Conservation (phyloP, 495 filamentous ascomycete genomes). For the Lepraria neglecta region DNA sequence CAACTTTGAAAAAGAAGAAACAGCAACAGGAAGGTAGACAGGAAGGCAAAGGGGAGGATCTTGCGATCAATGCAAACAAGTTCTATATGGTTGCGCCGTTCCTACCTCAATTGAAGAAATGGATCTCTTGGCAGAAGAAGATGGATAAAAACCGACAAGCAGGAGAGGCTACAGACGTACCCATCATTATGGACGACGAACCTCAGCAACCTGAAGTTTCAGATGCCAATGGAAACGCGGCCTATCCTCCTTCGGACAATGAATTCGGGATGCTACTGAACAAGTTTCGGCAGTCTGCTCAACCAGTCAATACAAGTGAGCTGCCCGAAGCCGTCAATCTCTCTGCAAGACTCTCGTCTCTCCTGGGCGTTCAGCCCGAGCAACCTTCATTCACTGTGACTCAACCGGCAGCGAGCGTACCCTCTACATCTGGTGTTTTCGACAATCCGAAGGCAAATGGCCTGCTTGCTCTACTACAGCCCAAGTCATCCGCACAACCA, state of each 20-base stretch:
- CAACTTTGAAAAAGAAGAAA: slow-evolving; percentile 67
- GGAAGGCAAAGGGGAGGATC: slow-evolving; percentile 44
- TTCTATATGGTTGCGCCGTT: slow-evolving; percentile 99
- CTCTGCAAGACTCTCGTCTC: slow-evolving; percentile 49
- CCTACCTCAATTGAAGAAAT: slow-evolving; percentile 75
- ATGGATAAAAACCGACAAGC: slow-evolving; percentile 38
- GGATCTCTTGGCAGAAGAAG: slow-evolving; percentile 79
- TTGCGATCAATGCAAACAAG: slow-evolving; percentile 66
- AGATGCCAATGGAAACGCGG: neutral
- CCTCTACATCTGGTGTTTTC: slow-evolving; percentile 28
- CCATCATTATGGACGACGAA: slow-evolving; percentile 5
- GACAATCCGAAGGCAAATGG: slow-evolving; percentile 40
- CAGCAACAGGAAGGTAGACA: slow-evolving; percentile 50
- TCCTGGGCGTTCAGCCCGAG: slow-evolving; percentile 38
- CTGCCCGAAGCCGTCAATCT: slow-evolving; percentile 27
- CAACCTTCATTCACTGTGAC: slow-evolving; percentile 18
- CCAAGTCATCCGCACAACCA: slow-evolving; percentile 23
- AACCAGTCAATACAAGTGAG: slow-evolving; percentile 31
- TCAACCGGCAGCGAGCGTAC: slow-evolving; percentile 17
- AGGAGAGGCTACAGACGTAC: neutral
- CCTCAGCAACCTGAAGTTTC: neutral
- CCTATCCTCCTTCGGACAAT: neutral
- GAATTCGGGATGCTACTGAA: slow-evolving; percentile 21
- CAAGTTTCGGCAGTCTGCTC: slow-evolving; percentile 22
- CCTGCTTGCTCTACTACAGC: slow-evolving; percentile 53